Evolutionary conservation across 2,329 filamentous ascomycete genomes (phyloP), one percentile per base, ranked within the genome.

Genomic region (Elsinoe ampelina): DNA sequence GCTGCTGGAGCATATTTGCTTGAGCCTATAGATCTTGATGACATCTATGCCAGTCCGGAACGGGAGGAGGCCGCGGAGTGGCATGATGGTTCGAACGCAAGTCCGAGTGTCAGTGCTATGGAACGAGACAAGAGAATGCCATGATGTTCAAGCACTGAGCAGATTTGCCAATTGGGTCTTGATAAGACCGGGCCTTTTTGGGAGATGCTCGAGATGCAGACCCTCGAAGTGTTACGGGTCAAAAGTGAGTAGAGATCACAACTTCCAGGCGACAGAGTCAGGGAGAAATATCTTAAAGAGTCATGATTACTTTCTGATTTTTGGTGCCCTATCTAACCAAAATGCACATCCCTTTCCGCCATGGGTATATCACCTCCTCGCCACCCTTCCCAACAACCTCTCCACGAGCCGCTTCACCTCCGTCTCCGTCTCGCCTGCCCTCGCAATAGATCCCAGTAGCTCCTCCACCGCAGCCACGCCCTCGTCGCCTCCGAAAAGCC

Each of bases 401-500:
- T 64, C 61, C 13, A 64, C 63, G 38, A 48, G 52, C 50, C 61
- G 55, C 59, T 61, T 63, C 19, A 59, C 57, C 19, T 58, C 57
- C 6, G 51, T 55, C 1, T 64, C 64, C 36, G 69, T 50, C 22
- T 62, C 62, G 19, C 63, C 62, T 10, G 61, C 59, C 35, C 61
- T 59, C 43, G 61, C 54, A 52, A 68, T 59, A 52, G 60, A 59
- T 11, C 45, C 58, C 45, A 66, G 57, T 39, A 64, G 63, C 30
- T 69, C 68, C 26, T 59, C 52, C 22, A 76, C 68, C 20, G 70
- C 68, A 39, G 73, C 70, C 2, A 79, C 78, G 60, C 81, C 81
- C 55, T 78, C 75, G 39, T 83, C 79, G 54, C 80, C 79, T 11
- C 83, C 83, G 63, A 84, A 85, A 10, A 81, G 67, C 5, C 74